Evolutionary conservation across 352 stramenopile species (phyloP).

Genomic region (Thalassiosira allenii): DNA sequence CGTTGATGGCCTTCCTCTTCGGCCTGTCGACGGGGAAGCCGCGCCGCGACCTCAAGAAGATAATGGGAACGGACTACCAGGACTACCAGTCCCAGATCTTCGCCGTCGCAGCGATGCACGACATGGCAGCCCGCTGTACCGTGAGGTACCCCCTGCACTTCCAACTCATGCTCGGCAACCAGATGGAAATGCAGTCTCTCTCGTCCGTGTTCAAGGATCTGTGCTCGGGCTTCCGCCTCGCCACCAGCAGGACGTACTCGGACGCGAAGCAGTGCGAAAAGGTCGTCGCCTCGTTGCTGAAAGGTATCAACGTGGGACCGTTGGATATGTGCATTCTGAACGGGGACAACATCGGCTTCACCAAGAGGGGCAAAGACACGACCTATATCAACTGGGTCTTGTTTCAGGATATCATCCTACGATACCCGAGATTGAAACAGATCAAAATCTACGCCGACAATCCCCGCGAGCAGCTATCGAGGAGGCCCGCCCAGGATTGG

Average conservation of each 20-base stretch:
- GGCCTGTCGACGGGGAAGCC: constrained; percentile 15
- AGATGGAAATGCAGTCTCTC: neutral
- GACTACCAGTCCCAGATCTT: constrained; percentile 32
- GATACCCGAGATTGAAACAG: constrained; percentile 1
- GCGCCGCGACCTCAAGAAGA: constrained; percentile 9
- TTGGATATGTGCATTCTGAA: constrained; percentile 21
- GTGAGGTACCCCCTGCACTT: constrained; percentile 11
- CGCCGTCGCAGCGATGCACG: constrained; percentile 9
- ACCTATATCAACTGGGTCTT: constrained; percentile 13
- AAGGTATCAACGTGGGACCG: neutral
- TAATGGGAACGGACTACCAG: neutral
- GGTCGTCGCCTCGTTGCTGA: neutral
- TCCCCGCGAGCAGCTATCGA: neutral
- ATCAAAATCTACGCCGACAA: constrained; percentile 1
- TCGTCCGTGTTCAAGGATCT: constrained; percentile 5
- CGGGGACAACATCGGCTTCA: constrained; percentile 33
- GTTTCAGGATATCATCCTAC: constrained; percentile 30
- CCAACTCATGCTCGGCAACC: constrained; percentile 32
- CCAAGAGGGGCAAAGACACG: neutral
- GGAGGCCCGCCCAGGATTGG: constrained; percentile 15
- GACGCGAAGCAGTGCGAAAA: constrained; percentile 16
- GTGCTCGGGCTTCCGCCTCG: constrained; percentile 14
- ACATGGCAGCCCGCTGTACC: constrained; percentile 10
- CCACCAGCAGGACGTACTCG: neutral
- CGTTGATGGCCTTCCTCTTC: constrained; percentile 2